Evolutionary conservation across 768 basidiomycete genomes (phyloP).

Genomic region (Kwoniella dendrophila): DNA sequence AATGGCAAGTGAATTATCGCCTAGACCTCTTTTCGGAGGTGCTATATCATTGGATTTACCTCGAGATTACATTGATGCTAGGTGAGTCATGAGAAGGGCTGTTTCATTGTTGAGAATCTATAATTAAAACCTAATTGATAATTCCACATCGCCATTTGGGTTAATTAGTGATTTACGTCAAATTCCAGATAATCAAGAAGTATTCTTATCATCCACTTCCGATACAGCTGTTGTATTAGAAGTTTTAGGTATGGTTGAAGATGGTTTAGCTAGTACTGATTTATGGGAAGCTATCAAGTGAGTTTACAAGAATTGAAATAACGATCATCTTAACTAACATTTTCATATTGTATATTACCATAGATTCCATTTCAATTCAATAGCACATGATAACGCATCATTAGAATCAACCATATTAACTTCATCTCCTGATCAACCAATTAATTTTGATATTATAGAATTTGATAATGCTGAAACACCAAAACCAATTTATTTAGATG

Average conservation of each 20-base stretch:
- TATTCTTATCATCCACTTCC: slow-evolving; percentile 73
- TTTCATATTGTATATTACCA: too few species aligned
- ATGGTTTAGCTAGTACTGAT: slow-evolving; percentile 59
- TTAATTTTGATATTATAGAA: slow-evolving; percentile 15
- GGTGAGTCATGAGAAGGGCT: slow-evolving; percentile 62
- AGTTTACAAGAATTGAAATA: too few species aligned
- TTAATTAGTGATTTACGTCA: slow-evolving; percentile 68
- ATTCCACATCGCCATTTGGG: too few species aligned
- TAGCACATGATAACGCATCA: slow-evolving; percentile 89
- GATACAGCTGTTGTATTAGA: slow-evolving; percentile 79
- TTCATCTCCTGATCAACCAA: slow-evolving; percentile 56
- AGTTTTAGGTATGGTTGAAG: slow-evolving; percentile 70
- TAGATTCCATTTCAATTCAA: slow-evolving; percentile 88
- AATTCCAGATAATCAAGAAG: slow-evolving; percentile 93
- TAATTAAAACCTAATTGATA: too few species aligned
- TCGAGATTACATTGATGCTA: slow-evolving; percentile 71
- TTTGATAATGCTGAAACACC: slow-evolving; percentile 58
- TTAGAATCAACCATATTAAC: slow-evolving; percentile 59
- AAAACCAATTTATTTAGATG: slow-evolving; percentile 64
- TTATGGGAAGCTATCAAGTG: slow-evolving; percentile 71
- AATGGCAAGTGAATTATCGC: not conserved
- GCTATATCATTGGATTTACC: slow-evolving; percentile 72
- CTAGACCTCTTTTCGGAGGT: slow-evolving; percentile 76
- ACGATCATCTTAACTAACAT: too few species aligned
- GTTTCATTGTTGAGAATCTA: not conserved